Conservation (phyloP, 192 early-diverging fungal genomes). For the Gaertneriomyces semiglobifer region DNA sequence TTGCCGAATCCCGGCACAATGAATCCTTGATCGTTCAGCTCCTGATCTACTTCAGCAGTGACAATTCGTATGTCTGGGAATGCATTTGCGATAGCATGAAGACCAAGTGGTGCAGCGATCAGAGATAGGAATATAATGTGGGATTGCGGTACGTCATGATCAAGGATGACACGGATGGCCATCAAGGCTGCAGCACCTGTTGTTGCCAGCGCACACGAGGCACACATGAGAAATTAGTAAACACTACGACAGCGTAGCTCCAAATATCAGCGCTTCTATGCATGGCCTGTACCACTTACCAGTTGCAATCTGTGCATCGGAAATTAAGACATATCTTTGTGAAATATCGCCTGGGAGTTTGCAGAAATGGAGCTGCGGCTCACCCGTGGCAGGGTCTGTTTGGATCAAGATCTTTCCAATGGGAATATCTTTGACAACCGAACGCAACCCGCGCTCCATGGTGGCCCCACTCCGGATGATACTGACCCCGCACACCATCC, state of each 20-base stretch:
- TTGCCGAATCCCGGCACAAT: slow-evolving; percentile 84
- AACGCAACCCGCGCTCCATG: slow-evolving; percentile 82
- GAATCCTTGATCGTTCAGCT: slow-evolving; percentile 59
- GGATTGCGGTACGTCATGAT: slow-evolving; percentile 73
- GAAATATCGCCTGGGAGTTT: slow-evolving; percentile 69
- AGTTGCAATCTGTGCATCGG: slow-evolving; percentile 89
- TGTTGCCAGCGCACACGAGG: background rate
- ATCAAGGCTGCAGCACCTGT: slow-evolving; percentile 88
- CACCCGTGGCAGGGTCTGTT: slow-evolving; percentile 70
- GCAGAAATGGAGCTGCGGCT: slow-evolving; percentile 85
- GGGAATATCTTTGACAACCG: slow-evolving; percentile 73
- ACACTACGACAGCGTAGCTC: background rate
- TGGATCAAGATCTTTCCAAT: slow-evolving; percentile 92
- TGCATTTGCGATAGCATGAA: slow-evolving; percentile 73
- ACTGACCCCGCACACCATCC: slow-evolving; percentile 70
- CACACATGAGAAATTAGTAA: background rate
- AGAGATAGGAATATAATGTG: slow-evolving; percentile 82
- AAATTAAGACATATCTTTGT: slow-evolving; percentile 65
- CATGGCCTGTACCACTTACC: slow-evolving; percentile 13
- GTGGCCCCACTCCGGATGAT: slow-evolving; percentile 85
- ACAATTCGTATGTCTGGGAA: slow-evolving; percentile 82
- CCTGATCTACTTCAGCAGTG: slow-evolving; percentile 73
- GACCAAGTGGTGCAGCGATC: slow-evolving; percentile 72
- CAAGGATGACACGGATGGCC: slow-evolving; percentile 89
- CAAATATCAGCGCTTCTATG: background rate